These are phyloP conservation scores for Botrytis aclada DNA, from an alignment of 2,329 filamentous ascomycete species.

Conservation along the genomic window DNA sequence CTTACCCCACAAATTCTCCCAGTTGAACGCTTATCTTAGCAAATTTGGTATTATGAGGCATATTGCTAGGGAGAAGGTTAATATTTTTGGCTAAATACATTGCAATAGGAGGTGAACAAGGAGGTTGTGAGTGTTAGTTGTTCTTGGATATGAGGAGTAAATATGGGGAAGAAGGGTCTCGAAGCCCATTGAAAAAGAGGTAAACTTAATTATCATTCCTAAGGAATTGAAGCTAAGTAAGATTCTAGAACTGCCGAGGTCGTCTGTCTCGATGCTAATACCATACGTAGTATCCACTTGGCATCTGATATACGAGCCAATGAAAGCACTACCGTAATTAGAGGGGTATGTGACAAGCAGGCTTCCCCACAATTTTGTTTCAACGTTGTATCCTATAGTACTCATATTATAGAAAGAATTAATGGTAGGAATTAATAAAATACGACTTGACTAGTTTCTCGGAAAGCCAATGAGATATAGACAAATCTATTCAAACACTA, in stretches of 20 bases:
- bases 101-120: background rate
- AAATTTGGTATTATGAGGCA: background rate
- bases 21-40: background rate
- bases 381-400: background rate
- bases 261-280: background rate
- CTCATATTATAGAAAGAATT: background rate
- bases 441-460: background rate
- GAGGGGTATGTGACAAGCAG: background rate
- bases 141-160: background rate
- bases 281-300: background rate
- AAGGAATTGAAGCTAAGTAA: background rate
- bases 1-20: background rate
- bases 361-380: background rate
- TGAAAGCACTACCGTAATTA: background rate
- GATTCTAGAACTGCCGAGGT: background rate
- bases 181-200: background rate
- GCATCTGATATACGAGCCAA: background rate
- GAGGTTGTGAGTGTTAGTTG: background rate
- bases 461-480: background rate
- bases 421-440: background rate
- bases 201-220: background rate
- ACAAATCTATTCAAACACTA: background rate
- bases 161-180: background rate
- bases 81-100: background rate
- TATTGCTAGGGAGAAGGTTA: background rate